phyloP scores from a whole-genome alignment of 148 eudicot genomes.

The Rhododendron simsii region DNA sequence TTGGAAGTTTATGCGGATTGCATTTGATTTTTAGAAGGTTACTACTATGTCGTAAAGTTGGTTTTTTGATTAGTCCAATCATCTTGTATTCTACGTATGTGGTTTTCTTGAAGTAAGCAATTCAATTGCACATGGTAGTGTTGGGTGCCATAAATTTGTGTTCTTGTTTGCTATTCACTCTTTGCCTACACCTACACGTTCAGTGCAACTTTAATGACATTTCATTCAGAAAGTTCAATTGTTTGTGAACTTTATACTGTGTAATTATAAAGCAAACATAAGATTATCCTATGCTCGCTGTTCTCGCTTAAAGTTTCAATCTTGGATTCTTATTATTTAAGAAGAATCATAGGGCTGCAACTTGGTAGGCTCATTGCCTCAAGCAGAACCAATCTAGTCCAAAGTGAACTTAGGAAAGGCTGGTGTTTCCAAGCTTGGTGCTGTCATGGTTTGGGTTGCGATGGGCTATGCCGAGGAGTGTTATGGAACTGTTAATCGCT shows the following conservation, averaged over 20 bases:
- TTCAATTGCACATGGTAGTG: not conserved
- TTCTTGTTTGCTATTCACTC: not conserved
- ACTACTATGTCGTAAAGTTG: not conserved
- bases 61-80: not conserved
- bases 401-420: not conserved
- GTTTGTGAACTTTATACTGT: not conserved
- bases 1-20: not conserved
- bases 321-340: not conserved
- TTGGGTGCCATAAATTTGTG: not conserved
- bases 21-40: not conserved
- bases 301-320: not conserved
- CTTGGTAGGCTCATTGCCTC: not conserved
- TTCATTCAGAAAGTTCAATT: not conserved
- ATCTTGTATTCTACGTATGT: not conserved
- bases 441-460: not conserved
- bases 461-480: too few species aligned
- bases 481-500: too few species aligned
- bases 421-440: not conserved
- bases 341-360: not conserved
- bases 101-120: not conserved
- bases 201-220: not conserved
- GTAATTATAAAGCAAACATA: not conserved
- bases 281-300: not conserved
- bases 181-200: not conserved
- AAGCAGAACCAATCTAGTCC: not conserved